Conservation (phyloP, 1,284 basidiomycete species). For the Farysia itapuensis region DNA sequence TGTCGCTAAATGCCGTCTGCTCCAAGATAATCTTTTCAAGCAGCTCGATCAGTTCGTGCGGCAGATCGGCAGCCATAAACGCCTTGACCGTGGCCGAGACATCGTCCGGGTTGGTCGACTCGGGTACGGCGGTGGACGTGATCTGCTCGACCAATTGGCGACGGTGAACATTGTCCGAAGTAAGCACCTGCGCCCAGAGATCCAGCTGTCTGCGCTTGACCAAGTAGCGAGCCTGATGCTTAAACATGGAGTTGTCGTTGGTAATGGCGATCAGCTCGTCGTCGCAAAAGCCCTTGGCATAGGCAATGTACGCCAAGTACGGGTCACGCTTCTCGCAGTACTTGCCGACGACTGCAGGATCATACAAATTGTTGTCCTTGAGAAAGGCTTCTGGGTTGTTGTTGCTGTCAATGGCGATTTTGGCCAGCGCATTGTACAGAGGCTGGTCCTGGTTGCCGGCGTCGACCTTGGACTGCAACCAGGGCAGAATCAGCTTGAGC, state of each 20-base stretch:
- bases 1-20: slow-evolving; percentile 95
- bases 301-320: slow-evolving; percentile 97
- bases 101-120: slow-evolving; percentile 97
- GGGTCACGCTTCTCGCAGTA: slow-evolving; percentile 99
- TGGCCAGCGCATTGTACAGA: slow-evolving; percentile 94
- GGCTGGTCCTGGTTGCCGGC: slow-evolving; percentile 88
- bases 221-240: slow-evolving; percentile 97
- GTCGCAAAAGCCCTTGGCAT: slow-evolving; percentile 98
- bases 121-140: slow-evolving; percentile 79
- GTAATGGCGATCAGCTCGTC: slow-evolving; percentile 96
- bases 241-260: slow-evolving; percentile 99
- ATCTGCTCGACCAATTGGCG: slow-evolving; percentile 94
- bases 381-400: slow-evolving; percentile 96
- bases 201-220: slow-evolving; percentile 94
- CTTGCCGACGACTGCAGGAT: slow-evolving; percentile 93
- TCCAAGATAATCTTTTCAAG: slow-evolving; percentile 99
- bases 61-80: slow-evolving; percentile 94
- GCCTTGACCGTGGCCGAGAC: slow-evolving; percentile 98
- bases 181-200: slow-evolving; percentile 93
- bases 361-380: slow-evolving; percentile 98
- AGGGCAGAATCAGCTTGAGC: slow-evolving; percentile 93
- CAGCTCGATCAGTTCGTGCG: slow-evolving; percentile 94
- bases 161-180: slow-evolving; percentile 85
- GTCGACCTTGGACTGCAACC: slow-evolving; percentile 91
- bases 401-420: slow-evolving; percentile 98